Conservation (phyloP, 116 monocot genomes). For the Papilionanthe hybrid region DNA sequence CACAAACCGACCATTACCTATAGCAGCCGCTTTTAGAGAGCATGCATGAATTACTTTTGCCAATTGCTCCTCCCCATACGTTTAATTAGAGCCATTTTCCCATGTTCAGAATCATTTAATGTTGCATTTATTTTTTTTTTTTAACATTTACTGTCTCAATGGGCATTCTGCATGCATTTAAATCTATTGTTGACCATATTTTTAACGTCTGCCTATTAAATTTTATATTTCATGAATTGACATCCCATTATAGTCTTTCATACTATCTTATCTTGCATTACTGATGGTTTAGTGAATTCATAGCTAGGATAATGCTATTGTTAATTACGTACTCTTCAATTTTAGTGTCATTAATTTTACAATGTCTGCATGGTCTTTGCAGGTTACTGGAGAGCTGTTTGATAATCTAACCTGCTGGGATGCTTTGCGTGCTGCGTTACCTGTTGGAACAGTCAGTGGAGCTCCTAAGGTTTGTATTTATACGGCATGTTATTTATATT, state of each 20-base stretch:
- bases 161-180: constrained; percentile 2
- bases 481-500: too few species aligned
- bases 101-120: neutral
- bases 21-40: neutral
- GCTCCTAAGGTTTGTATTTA: constrained; percentile 68
- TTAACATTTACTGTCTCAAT: neutral
- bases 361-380: neutral
- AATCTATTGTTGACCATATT: neutral
- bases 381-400: constrained; percentile 76
- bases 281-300: neutral
- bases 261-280: constrained; percentile 2
- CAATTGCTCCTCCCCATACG: too few species aligned
- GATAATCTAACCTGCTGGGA: constrained; percentile 78
- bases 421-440: constrained; percentile 75
- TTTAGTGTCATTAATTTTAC: neutral
- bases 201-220: neutral
- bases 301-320: neutral
- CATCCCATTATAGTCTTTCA: neutral
- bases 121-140: neutral
- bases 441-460: constrained; percentile 91
- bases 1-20: neutral
- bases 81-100: neutral
- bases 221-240: neutral
- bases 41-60: neutral
- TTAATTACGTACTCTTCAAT: neutral